A percentile compares a stretch with the other conserved stretches of the same genome.
phyloP scores from a whole-genome alignment of 2,329 filamentous ascomycete species.

The Orbilia brochopaga region DNA sequence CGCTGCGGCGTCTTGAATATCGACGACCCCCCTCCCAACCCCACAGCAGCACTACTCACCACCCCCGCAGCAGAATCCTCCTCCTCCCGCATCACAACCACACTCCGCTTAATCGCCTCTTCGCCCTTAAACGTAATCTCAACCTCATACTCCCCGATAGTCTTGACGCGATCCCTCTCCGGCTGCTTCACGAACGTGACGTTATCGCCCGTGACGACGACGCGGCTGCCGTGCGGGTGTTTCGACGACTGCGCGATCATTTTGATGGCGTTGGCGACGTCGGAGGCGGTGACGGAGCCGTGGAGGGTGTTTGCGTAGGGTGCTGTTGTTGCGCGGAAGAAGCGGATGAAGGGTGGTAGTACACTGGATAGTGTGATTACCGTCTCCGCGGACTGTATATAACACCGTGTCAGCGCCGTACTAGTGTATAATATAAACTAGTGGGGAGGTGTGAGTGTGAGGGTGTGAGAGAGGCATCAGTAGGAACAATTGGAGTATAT shows the following conservation, averaged over 20 bases:
- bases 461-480: conserved; percentile 26
- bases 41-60: not conserved
- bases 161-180: conserved; percentile 61
- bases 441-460: conserved; percentile 25
- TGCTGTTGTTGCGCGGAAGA: conserved; percentile 60
- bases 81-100: conserved; percentile 59
- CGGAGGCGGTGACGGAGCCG: conserved; percentile 64
- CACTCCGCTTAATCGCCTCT: conserved; percentile 58
- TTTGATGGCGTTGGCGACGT: conserved; percentile 62
- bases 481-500: conserved; percentile 51
- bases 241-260: conserved; percentile 59
- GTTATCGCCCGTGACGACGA: conserved; percentile 62
- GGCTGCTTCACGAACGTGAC: conserved; percentile 61
- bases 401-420: too few relatives aligned
- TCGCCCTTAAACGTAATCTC: conserved; percentile 63
- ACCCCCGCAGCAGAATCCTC: conserved; percentile 20
- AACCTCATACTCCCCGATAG: conserved; percentile 63
- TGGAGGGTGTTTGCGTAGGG: conserved; percentile 57
- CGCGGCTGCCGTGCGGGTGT: conserved; percentile 63
- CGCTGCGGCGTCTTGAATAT: not conserved
- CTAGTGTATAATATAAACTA: too few relatives aligned
- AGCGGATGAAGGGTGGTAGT: conserved; percentile 61
- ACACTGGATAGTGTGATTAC: conserved; percentile 60
- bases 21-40: not conserved
- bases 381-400: conserved; percentile 49